A percentile compares a stretch with the other conserved stretches of the same genome.
These are phyloP conservation scores for Barnettozyma salicaria DNA, from an alignment of 805 yeast species.

Conservation along the genomic window DNA sequence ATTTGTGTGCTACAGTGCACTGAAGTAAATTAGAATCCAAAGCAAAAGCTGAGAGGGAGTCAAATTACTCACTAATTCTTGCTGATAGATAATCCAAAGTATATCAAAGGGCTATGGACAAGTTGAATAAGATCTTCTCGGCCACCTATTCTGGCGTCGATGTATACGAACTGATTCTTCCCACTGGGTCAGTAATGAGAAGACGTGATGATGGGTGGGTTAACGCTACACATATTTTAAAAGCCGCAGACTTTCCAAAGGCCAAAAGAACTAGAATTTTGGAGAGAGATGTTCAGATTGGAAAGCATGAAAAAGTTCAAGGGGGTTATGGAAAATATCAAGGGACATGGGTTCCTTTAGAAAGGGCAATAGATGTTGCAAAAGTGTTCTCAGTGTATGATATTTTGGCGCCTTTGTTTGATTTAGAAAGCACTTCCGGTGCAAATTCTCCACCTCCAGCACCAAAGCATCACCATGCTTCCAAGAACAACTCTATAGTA, in stretches of 20 bases:
- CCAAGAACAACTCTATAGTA: constrained; percentile 27
- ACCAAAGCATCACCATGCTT: constrained; percentile 62
- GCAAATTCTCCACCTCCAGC: constrained; percentile 50
- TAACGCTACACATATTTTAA: constrained; percentile 91
- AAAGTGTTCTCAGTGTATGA: constrained; percentile 58
- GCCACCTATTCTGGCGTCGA: constrained; percentile 79
- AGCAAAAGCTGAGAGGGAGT: too few species aligned
- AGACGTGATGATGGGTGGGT: constrained; percentile 76
- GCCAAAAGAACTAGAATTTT: constrained; percentile 89
- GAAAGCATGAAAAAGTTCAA: constrained; percentile 87
- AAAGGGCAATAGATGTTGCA: constrained; percentile 65
- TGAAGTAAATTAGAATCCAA: too few species aligned
- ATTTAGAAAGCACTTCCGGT: constrained; percentile 48
- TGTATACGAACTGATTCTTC: constrained; percentile 68
- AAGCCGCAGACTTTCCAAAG: constrained; percentile 90
- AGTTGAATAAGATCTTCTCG: constrained; percentile 46
- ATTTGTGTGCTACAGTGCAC: too few species aligned
- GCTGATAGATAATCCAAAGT: too few species aligned
- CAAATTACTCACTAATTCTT: too few species aligned
- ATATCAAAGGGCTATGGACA: too few species aligned
- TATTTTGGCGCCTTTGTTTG: constrained; percentile 58
- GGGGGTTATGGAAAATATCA: constrained; percentile 97
- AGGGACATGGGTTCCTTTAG: constrained; percentile 93
- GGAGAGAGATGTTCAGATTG: constrained; percentile 89
- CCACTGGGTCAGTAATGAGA: constrained; percentile 73